Conservation (phyloP, 2,329 filamentous ascomycete species). For the Claviceps sp. region DNA sequence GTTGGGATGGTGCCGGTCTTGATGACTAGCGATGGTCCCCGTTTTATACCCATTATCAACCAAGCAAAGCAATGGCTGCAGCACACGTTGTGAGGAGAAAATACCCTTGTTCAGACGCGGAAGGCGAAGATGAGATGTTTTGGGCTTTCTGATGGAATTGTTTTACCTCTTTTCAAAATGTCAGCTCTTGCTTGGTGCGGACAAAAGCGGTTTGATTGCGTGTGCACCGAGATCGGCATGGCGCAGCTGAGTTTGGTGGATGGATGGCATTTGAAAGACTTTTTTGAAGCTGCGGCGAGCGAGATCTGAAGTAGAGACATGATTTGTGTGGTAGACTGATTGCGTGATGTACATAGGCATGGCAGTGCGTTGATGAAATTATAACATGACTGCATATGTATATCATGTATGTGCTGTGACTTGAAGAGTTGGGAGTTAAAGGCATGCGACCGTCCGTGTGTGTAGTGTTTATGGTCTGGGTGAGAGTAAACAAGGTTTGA, state of each 20-base stretch:
- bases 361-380: neutral
- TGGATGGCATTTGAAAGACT: neutral
- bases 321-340: neutral
- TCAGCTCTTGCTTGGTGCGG: neutral
- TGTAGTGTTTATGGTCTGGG: too few species aligned
- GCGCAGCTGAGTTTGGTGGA: neutral
- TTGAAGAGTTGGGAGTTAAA: neutral
- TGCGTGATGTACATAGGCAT: too few species aligned
- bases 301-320: neutral
- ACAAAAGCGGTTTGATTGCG: neutral
- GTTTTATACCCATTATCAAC: constrained; percentile 23
- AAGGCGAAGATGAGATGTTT: neutral
- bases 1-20: constrained; percentile 15
- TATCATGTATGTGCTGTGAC: neutral
- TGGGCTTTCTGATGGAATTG: neutral
- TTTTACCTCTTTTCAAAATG: neutral
- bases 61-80: constrained; percentile 16
- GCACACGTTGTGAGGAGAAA: constrained; percentile 15
- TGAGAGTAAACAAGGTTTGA: too few species aligned
- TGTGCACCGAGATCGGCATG: neutral
- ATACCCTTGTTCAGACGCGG: constrained; percentile 16
- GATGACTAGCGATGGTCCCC: constrained; percentile 19
- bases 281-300: neutral
- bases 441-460: too few species aligned
- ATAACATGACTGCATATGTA: neutral